Conservation (phyloP, 495 filamentous ascomycete genomes). For the Sabuloglossum arenarium region DNA sequence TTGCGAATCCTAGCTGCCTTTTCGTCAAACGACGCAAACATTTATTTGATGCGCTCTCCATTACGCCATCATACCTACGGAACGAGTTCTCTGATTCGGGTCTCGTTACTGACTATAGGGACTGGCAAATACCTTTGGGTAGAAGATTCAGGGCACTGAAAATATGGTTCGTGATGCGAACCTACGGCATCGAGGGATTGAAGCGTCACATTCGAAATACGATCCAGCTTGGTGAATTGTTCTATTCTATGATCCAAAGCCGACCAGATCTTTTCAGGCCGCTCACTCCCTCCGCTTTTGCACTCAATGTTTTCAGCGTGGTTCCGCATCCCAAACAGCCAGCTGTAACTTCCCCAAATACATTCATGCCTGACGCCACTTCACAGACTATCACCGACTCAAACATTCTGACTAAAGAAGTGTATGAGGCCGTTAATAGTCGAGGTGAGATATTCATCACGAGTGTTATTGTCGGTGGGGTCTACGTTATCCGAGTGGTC, state of each 20-base stretch:
- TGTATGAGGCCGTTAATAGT: constrained; percentile 59
- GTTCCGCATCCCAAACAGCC: constrained; percentile 10
- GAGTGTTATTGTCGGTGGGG: constrained; percentile 49
- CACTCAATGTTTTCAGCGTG: constrained; percentile 56
- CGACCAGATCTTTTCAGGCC: constrained; percentile 61
- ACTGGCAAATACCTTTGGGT: constrained; percentile 96
- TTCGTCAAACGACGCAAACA: constrained; percentile 55
- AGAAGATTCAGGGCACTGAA: constrained; percentile 82
- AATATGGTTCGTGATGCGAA: constrained; percentile 90
- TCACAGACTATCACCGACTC: constrained; percentile 20
- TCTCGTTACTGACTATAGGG: constrained; percentile 85
- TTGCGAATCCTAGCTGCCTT: constrained; percentile 31
- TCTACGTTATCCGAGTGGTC: constrained; percentile 66
- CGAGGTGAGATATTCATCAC: constrained; percentile 72
- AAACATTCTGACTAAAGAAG: constrained; percentile 51
- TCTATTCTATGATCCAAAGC: constrained; percentile 31
- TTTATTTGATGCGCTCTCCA: constrained; percentile 57
- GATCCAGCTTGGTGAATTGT: constrained; percentile 46
- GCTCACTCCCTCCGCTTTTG: constrained; percentile 54
- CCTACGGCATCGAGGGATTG: constrained; percentile 64
- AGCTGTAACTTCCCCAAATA: constrained; percentile 7
- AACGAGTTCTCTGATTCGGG: constrained; percentile 65
- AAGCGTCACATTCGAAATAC: constrained; percentile 48
- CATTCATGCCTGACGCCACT: constrained; percentile 10
- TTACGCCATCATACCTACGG: constrained; percentile 64